Base-by-base conservation (phyloP, 2,329 filamentous ascomycete species). In the Eurotiales sp. region DNA sequence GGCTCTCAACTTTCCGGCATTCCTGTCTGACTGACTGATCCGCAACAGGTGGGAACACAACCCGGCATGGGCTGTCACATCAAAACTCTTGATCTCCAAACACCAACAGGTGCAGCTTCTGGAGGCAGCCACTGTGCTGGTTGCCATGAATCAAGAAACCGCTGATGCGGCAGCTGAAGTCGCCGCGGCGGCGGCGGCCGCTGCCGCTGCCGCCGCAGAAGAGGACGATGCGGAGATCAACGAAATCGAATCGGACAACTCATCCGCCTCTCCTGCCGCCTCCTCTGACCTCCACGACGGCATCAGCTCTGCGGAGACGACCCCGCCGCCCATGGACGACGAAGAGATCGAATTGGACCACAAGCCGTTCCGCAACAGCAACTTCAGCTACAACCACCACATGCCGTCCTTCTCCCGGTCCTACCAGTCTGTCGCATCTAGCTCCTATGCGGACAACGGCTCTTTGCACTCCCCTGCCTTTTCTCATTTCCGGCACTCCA, bases 51-150 rank as follows among this genome's bases (percentile, higher is more conserved):
- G 93, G 93, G 93, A 99, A 77, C 93, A 99, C 74, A 95, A 95
- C 70, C 92, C 93, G 60, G 90, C 96, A 76, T 99, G 93, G 93
- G 88, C 91, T 47, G 86, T 87, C 69, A 99, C 93, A 51, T 97
- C 93, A 62, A 97, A 97, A 76, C 80, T 97, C 67, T 85, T 97
- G 68, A 97, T 99, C 63, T 97, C 92, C 62, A 99, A 99, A 80
- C 93, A 99, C 72, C 93, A 99, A 74, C 93, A 99, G 77, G 93
- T 99, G 48, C 93, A 99, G 72, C 81, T 99, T 55, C 82, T 99
- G 54, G 93, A 99, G 73, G 93, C 93, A 36, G 93, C 93, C 34
- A 95, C 90, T n/a, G 93, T 97, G 47, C 78, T 99, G 58, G 86
- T 97, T 53, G 86, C 85, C 64, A 97, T 99, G 91, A 96, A 84